Conservation (phyloP, 164 flowering plant genomes). For the grape (Vitis vinifera) region DNA sequence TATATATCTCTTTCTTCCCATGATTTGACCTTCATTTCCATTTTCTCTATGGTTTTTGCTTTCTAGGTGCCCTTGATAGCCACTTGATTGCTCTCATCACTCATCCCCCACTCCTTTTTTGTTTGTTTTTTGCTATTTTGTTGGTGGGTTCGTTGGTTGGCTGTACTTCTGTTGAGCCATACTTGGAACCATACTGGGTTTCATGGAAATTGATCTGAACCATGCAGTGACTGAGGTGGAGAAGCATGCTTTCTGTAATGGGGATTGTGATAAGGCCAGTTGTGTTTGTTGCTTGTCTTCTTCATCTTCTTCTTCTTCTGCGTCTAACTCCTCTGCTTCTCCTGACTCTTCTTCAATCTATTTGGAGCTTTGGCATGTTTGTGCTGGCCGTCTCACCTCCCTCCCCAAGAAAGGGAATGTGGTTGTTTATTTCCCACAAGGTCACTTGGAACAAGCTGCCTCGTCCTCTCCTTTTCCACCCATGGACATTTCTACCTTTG, state of each 20-base stretch:
- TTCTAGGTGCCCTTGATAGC: conserved; percentile 13
- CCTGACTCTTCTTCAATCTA: conserved; percentile 48
- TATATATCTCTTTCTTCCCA: conserved; percentile 19
- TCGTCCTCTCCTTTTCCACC: conserved; percentile 50
- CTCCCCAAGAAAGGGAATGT: conserved; percentile 82
- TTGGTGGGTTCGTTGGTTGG: conserved; percentile 13
- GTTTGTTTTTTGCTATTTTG: conserved; percentile 6
- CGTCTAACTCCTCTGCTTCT: conserved; percentile 42
- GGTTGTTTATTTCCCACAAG: conserved; percentile 94
- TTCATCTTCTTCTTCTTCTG: conserved; percentile 43
- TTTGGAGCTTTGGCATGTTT: conserved; percentile 90
- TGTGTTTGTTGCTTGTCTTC: conserved; percentile 37
- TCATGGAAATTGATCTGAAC: conserved; percentile 95
- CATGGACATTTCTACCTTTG: conserved; percentile 59
- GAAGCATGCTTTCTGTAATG: conserved; percentile 43
- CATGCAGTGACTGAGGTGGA: conserved; percentile 58
- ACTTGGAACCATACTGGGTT: conserved; percentile 21
- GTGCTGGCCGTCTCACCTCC: conserved; percentile 87
- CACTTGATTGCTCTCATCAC: conserved; percentile 8
- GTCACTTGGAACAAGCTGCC: conserved; percentile 79
- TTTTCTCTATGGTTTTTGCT: conserved; percentile 21
- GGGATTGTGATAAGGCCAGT: conserved; percentile 36
- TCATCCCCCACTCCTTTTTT: background rate
- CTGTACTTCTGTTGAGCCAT: conserved; percentile 10
- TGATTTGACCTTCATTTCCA: conserved; percentile 33